Base-by-base conservation (phyloP, 2,329 filamentous ascomycete species). In the Aspergillus costaricaensis region DNA sequence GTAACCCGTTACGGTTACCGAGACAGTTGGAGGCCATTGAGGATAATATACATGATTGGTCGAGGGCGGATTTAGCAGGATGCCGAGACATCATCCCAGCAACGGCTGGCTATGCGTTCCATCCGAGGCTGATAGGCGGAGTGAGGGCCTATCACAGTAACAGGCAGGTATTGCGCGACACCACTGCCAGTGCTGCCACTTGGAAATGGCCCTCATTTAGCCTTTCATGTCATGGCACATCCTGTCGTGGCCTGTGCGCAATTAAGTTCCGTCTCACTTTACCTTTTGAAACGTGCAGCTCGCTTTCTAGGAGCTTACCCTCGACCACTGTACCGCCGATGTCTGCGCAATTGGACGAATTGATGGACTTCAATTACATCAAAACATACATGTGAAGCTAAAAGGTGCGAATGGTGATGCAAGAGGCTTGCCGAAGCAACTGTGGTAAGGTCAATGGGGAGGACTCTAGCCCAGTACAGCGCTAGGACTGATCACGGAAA, bases 31-130 rank as follows among this genome's bases (percentile, higher is more conserved):
- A 52, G n/a, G 51, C 10, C 27, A n/a, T 17, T 19, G 21, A 41
- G 44, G 19, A 17, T 39, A 14, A 9, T 30, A 50, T 21, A 44
- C 19, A 23, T 56, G 30, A 58, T 61, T 63, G 55, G 58, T 19
- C 17, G 27, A 27, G 39, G 47, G 39, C 49, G 12, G n/a, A 17
- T 25, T n/a, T 30, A 49, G 21, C 23, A 49, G 23, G 23, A 36
- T 15, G n/a, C 44, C 7, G 44, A 23, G 23, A 55, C 56, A 55
- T 59, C 59, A 57, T 57, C n/a, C 49, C 43, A 58, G 32, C 19
- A 23, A 50, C 25, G 9, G 10, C 21, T 21, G n/a, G n/a, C 15
- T 21, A 47, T 23, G 38, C 10, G 17, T 19, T 49, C 5, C 21
- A 49, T n/a, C 15, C 23, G 44, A 27, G 23, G 44, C 15, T 49